phyloP scores from a whole-genome alignment of 2,329 filamentous ascomycete genomes.

The Drechmeria coniospora region DNA sequence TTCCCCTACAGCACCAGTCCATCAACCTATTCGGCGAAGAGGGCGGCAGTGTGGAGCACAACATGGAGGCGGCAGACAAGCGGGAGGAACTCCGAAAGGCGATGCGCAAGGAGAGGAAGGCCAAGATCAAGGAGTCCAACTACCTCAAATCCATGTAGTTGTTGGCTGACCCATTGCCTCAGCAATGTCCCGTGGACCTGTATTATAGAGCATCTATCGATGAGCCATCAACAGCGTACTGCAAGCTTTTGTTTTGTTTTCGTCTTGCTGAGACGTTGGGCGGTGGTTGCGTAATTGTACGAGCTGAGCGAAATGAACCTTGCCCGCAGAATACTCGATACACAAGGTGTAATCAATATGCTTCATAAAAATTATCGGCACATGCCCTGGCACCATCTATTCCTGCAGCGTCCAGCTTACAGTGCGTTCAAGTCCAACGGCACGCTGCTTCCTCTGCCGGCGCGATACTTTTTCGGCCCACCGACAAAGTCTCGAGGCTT shows the following conservation, averaged over 20 bases:
- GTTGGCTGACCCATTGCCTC: neutral
- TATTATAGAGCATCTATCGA: neutral
- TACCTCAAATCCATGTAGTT: conserved; percentile 66
- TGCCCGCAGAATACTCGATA: too few relatives aligned
- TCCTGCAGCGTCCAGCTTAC: conserved; percentile 1
- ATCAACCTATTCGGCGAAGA: conserved; percentile 50
- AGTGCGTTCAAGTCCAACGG: conserved; percentile 61
- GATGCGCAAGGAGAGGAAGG: conserved; percentile 60
- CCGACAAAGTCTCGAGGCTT: conserved; percentile 70
- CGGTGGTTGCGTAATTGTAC: too few relatives aligned
- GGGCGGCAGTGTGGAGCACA: conserved; percentile 25
- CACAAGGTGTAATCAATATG: too few relatives aligned
- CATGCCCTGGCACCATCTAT: neutral
- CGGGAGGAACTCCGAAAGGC: conserved; percentile 51
- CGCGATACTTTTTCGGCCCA: conserved; percentile 66
- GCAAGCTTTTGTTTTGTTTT: neutral
- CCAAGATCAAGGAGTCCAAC: conserved; percentile 70
- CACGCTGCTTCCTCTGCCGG: conserved; percentile 85
- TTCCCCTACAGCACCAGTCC: conserved; percentile 63
- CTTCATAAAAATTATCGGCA: neutral
- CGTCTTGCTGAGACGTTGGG: too few relatives aligned
- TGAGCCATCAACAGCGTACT: neutral
- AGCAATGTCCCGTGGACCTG: conserved; percentile 1
- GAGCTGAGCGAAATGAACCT: too few relatives aligned
- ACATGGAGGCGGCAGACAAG: conserved; percentile 30